These are phyloP conservation scores for Trypanosoma congolense DNA, from an alignment of 208 protist genomes.

Conservation along the genomic window DNA sequence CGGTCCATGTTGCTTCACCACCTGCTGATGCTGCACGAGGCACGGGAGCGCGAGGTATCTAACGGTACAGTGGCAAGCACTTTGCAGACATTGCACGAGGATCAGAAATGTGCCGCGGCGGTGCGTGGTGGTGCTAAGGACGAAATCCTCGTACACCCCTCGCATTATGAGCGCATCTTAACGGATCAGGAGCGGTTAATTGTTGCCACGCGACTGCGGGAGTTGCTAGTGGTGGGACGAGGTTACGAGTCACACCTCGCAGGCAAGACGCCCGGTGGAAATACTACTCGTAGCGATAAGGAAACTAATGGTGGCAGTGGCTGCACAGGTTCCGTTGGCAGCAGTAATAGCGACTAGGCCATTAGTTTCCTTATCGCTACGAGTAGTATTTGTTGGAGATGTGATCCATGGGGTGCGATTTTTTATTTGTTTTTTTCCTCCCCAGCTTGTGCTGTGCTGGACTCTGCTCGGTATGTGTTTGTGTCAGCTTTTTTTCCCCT, in stretches of 20 bases:
- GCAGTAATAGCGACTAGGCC: conserved; percentile 1
- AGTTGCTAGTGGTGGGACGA: conserved; percentile 31
- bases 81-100: conserved; percentile 17
- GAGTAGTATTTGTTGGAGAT: not conserved
- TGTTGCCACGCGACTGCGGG: conserved; percentile 46
- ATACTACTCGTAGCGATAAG: not conserved
- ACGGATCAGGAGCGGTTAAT: conserved; percentile 35
- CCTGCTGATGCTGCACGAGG: conserved; percentile 56
- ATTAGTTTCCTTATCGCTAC: not conserved
- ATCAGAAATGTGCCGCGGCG: not conserved
- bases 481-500: too few relatives aligned
- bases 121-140: not conserved
- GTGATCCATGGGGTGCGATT: not conserved
- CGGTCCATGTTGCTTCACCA: conserved; percentile 84
- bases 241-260: conserved; percentile 3
- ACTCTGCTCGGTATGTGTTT: too few relatives aligned
- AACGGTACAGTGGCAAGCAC: conserved; percentile 38
- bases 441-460: too few relatives aligned
- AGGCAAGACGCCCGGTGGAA: not conserved
- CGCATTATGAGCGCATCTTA: conserved; percentile 58
- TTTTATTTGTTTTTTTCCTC: too few relatives aligned
- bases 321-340: not conserved
- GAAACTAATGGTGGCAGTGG: not conserved
- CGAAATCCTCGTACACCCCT: conserved; percentile 23
- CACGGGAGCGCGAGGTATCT: conserved; percentile 58